These are phyloP conservation scores for Trichosporon coremiiforme DNA, from an alignment of 1,284 basidiomycete genomes.

Conservation along the genomic window DNA sequence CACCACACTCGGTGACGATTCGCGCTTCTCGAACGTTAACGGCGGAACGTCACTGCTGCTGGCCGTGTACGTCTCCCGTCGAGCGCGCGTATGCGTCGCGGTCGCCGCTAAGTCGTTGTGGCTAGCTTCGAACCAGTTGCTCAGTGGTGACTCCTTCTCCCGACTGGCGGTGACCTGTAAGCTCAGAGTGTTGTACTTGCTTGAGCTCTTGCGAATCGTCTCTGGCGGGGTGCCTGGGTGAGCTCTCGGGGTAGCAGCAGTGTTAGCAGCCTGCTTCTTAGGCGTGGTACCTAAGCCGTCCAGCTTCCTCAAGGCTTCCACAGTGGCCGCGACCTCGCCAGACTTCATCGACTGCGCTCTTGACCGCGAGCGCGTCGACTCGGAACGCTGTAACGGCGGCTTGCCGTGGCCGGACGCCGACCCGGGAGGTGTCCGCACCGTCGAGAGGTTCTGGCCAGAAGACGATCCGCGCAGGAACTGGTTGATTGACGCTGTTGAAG, in stretches of 20 bases:
- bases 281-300: constrained; percentile 82
- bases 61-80: constrained; percentile 12
- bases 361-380: constrained; percentile 28
- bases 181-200: constrained; percentile 25
- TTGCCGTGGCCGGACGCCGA: constrained; percentile 48
- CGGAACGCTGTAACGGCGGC: constrained; percentile 25
- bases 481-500: constrained; percentile 78
- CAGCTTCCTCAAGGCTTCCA: constrained; percentile 86
- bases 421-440: constrained; percentile 40
- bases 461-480: constrained; percentile 70
- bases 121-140: constrained; percentile 43
- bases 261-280: constrained; percentile 51
- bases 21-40: constrained; percentile 64
- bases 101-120: constrained; percentile 13
- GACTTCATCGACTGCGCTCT: constrained; percentile 32
- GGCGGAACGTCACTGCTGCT: constrained; percentile 28
- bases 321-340: constrained; percentile 72
- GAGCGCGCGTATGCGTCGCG: constrained; percentile 9
- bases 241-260: constrained; percentile 20
- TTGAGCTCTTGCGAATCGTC: constrained; percentile 14
- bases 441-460: constrained; percentile 52
- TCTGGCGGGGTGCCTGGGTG: constrained; percentile 70
- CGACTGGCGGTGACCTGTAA: constrained; percentile 10
- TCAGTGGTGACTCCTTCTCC: constrained; percentile 39
- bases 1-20: constrained; percentile 83